Conservation (phyloP, 192 early-diverging fungal species). For the Powellomyces hirtus region DNA sequence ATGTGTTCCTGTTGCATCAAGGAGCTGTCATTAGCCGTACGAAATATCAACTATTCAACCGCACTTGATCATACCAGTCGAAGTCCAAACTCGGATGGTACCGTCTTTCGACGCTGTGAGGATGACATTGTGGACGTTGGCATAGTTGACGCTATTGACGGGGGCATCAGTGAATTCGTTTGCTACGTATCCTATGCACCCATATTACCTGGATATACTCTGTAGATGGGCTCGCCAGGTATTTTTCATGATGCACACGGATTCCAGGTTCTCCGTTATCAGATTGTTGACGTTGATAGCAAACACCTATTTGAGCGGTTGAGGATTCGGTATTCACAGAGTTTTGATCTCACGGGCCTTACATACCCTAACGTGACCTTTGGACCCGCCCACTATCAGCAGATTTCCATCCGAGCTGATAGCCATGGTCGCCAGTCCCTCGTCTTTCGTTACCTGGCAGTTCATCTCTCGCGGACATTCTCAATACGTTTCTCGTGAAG, state of each 20-base stretch:
- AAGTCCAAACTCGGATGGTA: constrained; percentile 49
- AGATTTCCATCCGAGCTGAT: constrained; percentile 39
- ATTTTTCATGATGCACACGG: constrained; percentile 21
- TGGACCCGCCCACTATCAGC: constrained; percentile 48
- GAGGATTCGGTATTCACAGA: not conserved
- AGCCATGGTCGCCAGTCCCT: constrained; percentile 51
- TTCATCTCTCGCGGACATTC: constrained; percentile 32
- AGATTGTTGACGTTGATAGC: constrained; percentile 13
- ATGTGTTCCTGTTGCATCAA: constrained; percentile 33
- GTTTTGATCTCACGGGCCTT: not conserved
- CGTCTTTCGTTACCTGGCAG: constrained; percentile 47
- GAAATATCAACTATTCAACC: not conserved
- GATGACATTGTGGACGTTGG: constrained; percentile 42
- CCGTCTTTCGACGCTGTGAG: constrained; percentile 49
- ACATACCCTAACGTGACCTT: constrained; percentile 47
- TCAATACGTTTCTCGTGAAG: not conserved
- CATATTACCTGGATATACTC: constrained; percentile 40
- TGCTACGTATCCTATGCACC: not conserved
- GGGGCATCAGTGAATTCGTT: not conserved
- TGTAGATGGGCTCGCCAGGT: constrained; percentile 50
- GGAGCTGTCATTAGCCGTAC: not conserved
- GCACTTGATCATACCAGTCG: not conserved
- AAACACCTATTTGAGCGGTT: constrained; percentile 7
- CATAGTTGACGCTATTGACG: constrained; percentile 38
- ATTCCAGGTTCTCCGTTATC: constrained; percentile 16